Conservation (phyloP, 768 basidiomycete genomes). For the Sarcomyxa edulis region DNA sequence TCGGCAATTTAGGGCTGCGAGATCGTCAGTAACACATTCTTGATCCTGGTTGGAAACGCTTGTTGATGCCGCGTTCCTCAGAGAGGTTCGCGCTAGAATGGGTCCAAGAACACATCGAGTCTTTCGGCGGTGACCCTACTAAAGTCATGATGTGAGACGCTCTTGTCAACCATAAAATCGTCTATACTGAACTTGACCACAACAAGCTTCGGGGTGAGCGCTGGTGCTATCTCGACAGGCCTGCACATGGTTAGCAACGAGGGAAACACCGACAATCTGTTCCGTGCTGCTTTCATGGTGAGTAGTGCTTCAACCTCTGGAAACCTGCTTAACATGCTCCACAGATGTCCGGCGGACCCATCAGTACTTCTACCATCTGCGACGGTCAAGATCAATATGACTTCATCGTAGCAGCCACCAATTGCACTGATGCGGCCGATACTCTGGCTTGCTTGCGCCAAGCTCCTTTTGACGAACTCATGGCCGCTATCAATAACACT, state of each 20-base stretch:
- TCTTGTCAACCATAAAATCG: neutral
- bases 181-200: neutral
- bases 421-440: constrained; percentile 27
- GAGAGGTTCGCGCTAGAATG: constrained; percentile 36
- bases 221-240: constrained; percentile 45
- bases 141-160: constrained; percentile 27
- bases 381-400: constrained; percentile 35
- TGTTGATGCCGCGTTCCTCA: constrained; percentile 11
- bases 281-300: constrained; percentile 41
- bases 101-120: constrained; percentile 39
- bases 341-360: constrained; percentile 35
- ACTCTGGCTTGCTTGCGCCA: constrained; percentile 38
- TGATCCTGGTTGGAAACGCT: neutral
- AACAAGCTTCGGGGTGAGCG: constrained; percentile 43
- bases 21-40: constrained; percentile 26
- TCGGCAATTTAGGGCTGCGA: constrained; percentile 38
- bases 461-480: constrained; percentile 24
- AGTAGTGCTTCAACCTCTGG: too few species aligned
- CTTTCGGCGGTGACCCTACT: constrained; percentile 42
- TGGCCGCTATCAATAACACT: constrained; percentile 22
- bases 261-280: constrained; percentile 31
- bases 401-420: constrained; percentile 27
- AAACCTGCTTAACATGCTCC: too few species aligned
- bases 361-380: constrained; percentile 23
- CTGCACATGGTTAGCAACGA: constrained; percentile 37